These are phyloP conservation scores for Eremochloa ophiuroides DNA, from an alignment of 176 grass and related monocot genomes.

Conservation along the genomic window DNA sequence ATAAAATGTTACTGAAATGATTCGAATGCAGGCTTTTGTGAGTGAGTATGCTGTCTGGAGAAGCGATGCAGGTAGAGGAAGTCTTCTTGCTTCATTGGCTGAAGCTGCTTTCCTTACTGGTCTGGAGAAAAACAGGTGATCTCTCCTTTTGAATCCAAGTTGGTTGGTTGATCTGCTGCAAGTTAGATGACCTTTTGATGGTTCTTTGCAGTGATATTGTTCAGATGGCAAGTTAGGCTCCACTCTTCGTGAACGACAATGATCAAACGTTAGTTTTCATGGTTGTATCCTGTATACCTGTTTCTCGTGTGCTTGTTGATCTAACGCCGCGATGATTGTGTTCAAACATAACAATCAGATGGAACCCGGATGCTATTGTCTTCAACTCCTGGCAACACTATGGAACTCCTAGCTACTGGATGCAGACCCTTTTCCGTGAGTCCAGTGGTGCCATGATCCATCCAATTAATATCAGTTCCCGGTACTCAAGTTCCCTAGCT, in stretches of 20 bases:
- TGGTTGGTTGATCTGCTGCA: neutral
- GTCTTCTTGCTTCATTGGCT: constrained; percentile 80
- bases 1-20: neutral
- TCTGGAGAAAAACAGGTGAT: constrained; percentile 82
- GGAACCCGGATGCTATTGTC: constrained; percentile 70
- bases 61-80: constrained; percentile 73
- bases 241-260: constrained; percentile 83
- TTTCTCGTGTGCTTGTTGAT: neutral
- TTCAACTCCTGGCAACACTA: constrained; percentile 84
- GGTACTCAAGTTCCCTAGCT: neutral
- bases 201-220: constrained; percentile 84
- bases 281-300: neutral
- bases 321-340: neutral
- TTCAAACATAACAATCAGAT: constrained; percentile 16
- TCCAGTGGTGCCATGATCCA: constrained; percentile 57
- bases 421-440: constrained; percentile 55
- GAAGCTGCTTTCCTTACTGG: constrained; percentile 96
- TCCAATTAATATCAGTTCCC: neutral
- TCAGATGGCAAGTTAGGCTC: constrained; percentile 92
- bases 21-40: constrained; percentile 72
- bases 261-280: constrained; percentile 48
- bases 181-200: neutral
- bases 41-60: constrained; percentile 91
- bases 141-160: neutral
- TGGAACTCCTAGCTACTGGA: constrained; percentile 91